These are phyloP conservation scores for Suhomyces kunorum DNA, from an alignment of 1,139 yeast species.

Conservation along the genomic window DNA sequence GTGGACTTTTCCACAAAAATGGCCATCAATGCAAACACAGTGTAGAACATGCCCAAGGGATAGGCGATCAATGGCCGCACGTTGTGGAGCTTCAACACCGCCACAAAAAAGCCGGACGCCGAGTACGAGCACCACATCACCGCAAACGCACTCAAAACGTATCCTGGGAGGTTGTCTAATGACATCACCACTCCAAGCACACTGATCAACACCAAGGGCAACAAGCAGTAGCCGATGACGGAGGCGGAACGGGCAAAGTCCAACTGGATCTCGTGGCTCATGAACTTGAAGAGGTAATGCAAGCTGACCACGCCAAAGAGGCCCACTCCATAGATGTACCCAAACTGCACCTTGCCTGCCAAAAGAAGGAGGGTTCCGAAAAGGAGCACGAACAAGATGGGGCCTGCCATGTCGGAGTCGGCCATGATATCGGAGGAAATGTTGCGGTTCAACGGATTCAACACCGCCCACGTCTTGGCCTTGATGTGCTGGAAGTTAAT, in stretches of 20 bases:
- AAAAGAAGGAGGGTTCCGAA: slow-evolving; percentile 83
- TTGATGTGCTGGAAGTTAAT: slow-evolving; percentile 88
- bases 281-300: slow-evolving; percentile 80
- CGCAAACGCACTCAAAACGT: slow-evolving; percentile 63
- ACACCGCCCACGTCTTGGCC: slow-evolving; percentile 81
- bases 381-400: slow-evolving; percentile 80
- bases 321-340: slow-evolving; percentile 96
- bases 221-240: slow-evolving; percentile 88
- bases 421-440: slow-evolving; percentile 76
- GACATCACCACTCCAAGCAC: slow-evolving; percentile 69
- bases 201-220: slow-evolving; percentile 84
- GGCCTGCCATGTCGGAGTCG: slow-evolving; percentile 95
- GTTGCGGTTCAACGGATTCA: slow-evolving; percentile 67
- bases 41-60: slow-evolving; percentile 88
- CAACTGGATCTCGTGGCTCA: slow-evolving; percentile 64
- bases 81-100: slow-evolving; percentile 78
- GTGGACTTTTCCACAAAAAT: slow-evolving; percentile 67
- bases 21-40: slow-evolving; percentile 95
- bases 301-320: slow-evolving; percentile 84
- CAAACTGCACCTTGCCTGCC: slow-evolving; percentile 93
- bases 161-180: slow-evolving; percentile 76
- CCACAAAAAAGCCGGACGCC: slow-evolving; percentile 90
- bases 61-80: slow-evolving; percentile 92
- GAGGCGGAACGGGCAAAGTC: slow-evolving; percentile 81
- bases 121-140: slow-evolving; percentile 95